A percentile compares a stretch with the other conserved stretches of the same genome.
phyloP scores from a whole-genome alignment of 2,329 filamentous ascomycete genomes.

The Monilinia laxa region DNA sequence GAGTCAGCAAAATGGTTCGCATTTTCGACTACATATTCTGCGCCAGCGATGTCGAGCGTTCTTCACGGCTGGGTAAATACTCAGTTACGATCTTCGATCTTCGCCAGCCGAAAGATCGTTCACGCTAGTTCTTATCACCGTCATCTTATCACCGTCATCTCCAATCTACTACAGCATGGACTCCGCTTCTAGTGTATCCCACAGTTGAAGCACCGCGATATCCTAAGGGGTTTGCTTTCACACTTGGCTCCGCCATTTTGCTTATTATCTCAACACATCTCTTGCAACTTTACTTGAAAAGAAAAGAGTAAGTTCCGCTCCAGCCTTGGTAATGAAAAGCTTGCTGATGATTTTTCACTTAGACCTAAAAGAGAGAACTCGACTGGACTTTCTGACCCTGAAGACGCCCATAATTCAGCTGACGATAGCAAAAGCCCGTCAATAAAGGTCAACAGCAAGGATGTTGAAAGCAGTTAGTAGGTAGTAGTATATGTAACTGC shows the following conservation, averaged over 20 bases:
- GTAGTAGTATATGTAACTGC: not conserved
- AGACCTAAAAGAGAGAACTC: not conserved
- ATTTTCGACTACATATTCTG: conserved; percentile 46
- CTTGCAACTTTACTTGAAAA: not conserved
- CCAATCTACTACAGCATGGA: conserved; percentile 41
- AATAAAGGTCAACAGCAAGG: not conserved
- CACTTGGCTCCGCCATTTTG: not conserved
- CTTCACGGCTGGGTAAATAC: conserved; percentile 50
- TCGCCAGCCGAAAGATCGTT: conserved; percentile 44
- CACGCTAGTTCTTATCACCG: conserved; percentile 46
- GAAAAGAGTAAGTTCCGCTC: not conserved
- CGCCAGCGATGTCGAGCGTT: conserved; percentile 47
- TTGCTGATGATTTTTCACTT: not conserved
- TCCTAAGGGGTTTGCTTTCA: not conserved
- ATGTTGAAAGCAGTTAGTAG: not conserved
- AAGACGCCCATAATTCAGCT: not conserved
- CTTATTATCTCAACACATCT: not conserved
- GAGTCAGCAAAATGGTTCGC: conserved; percentile 55
- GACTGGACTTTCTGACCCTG: not conserved
- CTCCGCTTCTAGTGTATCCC: not conserved
- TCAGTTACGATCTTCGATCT: conserved; percentile 42
- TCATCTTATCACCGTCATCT: conserved; percentile 45
- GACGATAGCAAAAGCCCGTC: not conserved
- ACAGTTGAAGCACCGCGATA: not conserved
- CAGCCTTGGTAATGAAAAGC: not conserved